Conservation (phyloP, 306 rosid genomes). For the Cicer cuneatum region DNA sequence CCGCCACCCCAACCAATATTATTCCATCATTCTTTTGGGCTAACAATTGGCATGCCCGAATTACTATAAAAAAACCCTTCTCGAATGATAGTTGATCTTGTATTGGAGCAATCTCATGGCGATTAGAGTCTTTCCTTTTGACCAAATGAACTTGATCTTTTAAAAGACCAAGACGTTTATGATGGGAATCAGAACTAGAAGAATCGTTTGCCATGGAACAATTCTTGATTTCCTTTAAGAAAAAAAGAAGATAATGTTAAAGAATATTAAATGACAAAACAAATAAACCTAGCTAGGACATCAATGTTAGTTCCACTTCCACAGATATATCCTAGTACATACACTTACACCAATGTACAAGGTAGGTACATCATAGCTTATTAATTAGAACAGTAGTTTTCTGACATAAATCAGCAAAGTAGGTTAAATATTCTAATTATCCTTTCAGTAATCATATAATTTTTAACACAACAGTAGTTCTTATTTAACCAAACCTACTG, state of each 20-base stretch:
- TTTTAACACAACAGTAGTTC: slow-evolving; percentile 14
- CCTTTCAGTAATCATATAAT: slow-evolving; percentile 1
- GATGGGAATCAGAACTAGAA: slow-evolving; percentile 62
- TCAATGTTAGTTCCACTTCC: neutral
- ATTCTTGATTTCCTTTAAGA: slow-evolving; percentile 45
- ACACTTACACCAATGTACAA: neutral
- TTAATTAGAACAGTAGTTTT: slow-evolving; percentile 11
- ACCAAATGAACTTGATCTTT: slow-evolving; percentile 91
- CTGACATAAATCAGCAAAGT: slow-evolving; percentile 17
- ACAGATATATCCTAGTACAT: neutral
- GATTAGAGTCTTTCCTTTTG: slow-evolving; percentile 71
- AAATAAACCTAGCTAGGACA: slow-evolving; percentile 31
- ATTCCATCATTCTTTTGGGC: slow-evolving; percentile 92
- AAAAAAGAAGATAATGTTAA: slow-evolving; percentile 37
- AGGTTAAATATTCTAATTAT: slow-evolving; percentile 1
- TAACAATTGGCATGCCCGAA: slow-evolving; percentile 87
- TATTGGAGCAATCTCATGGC: slow-evolving; percentile 76
- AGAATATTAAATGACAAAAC: slow-evolving; percentile 24
- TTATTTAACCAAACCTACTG: slow-evolving; percentile 3
- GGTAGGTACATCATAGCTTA: neutral
- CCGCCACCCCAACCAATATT: slow-evolving; percentile 90
- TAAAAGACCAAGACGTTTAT: slow-evolving; percentile 77
- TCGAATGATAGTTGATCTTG: slow-evolving; percentile 80
- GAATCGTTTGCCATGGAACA: slow-evolving; percentile 64
- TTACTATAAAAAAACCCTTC: slow-evolving; percentile 93